These are phyloP conservation scores for Cyclocybe cylindracea DNA, from an alignment of 768 basidiomycete genomes.

Conservation along the genomic window DNA sequence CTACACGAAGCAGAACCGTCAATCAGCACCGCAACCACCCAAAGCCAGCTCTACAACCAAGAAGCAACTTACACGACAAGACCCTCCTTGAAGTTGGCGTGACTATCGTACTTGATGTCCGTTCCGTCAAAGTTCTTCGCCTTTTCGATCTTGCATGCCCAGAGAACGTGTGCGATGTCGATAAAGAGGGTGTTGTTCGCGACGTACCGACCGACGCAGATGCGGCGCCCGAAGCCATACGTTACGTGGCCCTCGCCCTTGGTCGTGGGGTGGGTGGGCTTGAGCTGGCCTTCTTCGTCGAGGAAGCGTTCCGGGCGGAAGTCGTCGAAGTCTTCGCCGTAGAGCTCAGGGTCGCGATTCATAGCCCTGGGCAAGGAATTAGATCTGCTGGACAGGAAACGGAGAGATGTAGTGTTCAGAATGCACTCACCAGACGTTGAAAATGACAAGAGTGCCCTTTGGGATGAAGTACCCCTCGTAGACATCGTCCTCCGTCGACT, in stretches of 20 bases:
- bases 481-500: conserved; percentile 23
- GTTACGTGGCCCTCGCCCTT: not conserved
- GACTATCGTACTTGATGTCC: not conserved
- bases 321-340: conserved; percentile 15
- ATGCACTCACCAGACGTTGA: conserved; percentile 12
- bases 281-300: conserved; percentile 11
- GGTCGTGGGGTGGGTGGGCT: not conserved
- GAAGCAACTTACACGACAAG: conserved; percentile 1
- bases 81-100: not conserved
- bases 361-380: conserved; percentile 14
- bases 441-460: conserved; percentile 12
- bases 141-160: conserved; percentile 11
- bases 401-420: no score
- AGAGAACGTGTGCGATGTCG: conserved; percentile 27
- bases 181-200: conserved; percentile 36
- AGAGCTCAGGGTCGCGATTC: conserved; percentile 20
- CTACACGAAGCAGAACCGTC: conserved; percentile 1
- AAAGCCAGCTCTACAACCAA: no score
- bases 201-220: conserved; percentile 33
- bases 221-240: not conserved
- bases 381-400: not conserved
- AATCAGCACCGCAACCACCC: not conserved
- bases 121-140: conserved; percentile 1
- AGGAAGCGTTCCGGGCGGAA: conserved; percentile 29
- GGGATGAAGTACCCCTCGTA: conserved; percentile 30